phyloP scores from a whole-genome alignment of 441 rosid genomes.

The Populus hybrid region DNA sequence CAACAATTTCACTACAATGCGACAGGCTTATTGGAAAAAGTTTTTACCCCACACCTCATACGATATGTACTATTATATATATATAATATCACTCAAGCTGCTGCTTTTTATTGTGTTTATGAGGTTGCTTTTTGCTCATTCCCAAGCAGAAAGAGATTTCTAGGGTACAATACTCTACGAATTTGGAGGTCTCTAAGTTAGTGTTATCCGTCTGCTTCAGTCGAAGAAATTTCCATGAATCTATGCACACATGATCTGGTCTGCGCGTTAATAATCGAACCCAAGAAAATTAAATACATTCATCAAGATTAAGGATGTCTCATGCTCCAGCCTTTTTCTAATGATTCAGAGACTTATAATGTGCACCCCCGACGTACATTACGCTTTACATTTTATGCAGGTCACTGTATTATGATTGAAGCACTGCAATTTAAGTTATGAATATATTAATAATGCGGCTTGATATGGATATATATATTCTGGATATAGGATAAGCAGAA shows the following conservation, averaged over 20 bases:
- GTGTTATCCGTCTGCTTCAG: not conserved
- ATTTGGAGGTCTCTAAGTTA: too few species aligned
- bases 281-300: not conserved
- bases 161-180: too few species aligned
- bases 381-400: not conserved
- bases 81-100: too few species aligned
- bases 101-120: not conserved
- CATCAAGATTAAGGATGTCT: not conserved
- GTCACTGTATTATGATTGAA: conserved; percentile 9
- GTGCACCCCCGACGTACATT: too few species aligned
- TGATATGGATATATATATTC: not conserved
- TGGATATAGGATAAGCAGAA: conserved; percentile 2
- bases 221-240: not conserved
- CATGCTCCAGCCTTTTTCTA: not conserved
- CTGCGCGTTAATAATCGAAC: not conserved
- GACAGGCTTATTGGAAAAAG: not conserved
- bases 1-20: not conserved
- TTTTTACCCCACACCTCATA: not conserved
- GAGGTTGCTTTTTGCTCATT: conserved; percentile 8
- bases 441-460: not conserved
- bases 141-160: too few species aligned
- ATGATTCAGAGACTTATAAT: not conserved
- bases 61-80: too few species aligned
- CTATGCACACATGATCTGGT: not conserved
- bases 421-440: not conserved